phyloP scores from a whole-genome alignment of 768 basidiomycete genomes.

The Amanita thiersii region DNA sequence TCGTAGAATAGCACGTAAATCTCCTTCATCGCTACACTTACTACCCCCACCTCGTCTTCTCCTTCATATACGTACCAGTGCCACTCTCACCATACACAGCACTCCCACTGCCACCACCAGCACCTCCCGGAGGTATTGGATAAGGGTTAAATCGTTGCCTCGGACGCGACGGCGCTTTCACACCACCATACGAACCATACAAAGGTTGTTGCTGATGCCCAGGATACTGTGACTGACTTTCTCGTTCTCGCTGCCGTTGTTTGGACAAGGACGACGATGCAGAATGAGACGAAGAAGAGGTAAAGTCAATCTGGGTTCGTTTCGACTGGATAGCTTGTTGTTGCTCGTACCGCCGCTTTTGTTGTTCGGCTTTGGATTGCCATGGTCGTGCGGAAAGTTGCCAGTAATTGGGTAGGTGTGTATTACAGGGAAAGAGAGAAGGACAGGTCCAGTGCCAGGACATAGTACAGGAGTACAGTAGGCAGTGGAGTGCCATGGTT shows the following conservation, averaged over 20 bases:
- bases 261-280: background rate
- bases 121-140: background rate
- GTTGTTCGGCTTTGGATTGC: constrained; percentile 45
- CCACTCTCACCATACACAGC: background rate
- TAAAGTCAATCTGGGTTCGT: constrained; percentile 58
- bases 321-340: constrained; percentile 45
- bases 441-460: background rate
- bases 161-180: background rate
- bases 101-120: background rate
- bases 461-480: background rate
- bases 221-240: constrained; percentile 1
- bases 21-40: background rate
- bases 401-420: background rate
- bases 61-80: constrained; percentile 4
- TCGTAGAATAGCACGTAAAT: background rate
- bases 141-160: constrained; percentile 7
- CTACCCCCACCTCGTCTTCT: constrained; percentile 4
- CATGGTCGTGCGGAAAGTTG: background rate
- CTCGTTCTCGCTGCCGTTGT: background rate
- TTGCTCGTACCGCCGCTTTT: constrained; percentile 59
- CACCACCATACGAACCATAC: background rate
- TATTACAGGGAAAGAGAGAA: background rate
- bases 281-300: constrained; percentile 15
- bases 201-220: background rate
- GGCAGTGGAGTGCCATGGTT: background rate